Evolutionary conservation across 2,329 filamentous ascomycete genomes (phyloP).

Genomic region (Xylariaceae sp.): DNA sequence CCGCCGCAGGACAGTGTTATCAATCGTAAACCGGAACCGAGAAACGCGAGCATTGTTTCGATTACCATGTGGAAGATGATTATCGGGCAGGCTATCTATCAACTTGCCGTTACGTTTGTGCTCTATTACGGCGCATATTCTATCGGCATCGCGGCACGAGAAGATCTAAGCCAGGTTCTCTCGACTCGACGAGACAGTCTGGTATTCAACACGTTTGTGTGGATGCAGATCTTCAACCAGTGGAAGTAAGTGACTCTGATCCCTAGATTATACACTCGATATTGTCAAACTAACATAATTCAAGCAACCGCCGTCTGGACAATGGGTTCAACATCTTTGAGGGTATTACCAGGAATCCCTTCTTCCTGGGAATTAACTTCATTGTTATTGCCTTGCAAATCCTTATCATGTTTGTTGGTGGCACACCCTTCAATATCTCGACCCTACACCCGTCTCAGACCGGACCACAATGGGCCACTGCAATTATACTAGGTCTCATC

Average conservation of each 20-base stretch:
- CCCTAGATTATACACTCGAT: conserved; percentile 1
- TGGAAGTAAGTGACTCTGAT: conserved; percentile 64
- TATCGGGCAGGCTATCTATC: conserved; percentile 83
- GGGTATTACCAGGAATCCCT: conserved; percentile 75
- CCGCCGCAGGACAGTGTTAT: conserved; percentile 79
- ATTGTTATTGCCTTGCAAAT: conserved; percentile 87
- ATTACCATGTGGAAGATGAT: conserved; percentile 99
- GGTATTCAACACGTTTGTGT: conserved; percentile 97
- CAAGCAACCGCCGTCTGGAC: conserved; percentile 80
- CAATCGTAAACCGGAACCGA: conserved; percentile 63
- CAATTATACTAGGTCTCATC: conserved; percentile 74
- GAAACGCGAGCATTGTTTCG: conserved; percentile 63
- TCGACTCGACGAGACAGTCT: conserved; percentile 63
- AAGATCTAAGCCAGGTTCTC: conserved; percentile 20
- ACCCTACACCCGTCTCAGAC: conserved; percentile 49
- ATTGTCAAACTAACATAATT: conserved; percentile 21
- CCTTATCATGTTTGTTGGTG: conserved; percentile 84
- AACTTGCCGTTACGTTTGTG: conserved; percentile 72
- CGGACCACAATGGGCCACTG: conserved; percentile 79
- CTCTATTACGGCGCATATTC: conserved; percentile 68
- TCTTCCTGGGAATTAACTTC: conserved; percentile 79
- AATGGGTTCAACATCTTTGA: conserved; percentile 96
- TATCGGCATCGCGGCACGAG: conserved; percentile 47
- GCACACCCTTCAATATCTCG: conserved; percentile 70
- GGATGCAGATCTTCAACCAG: conserved; percentile 99